A percentile compares a stretch with the other conserved stretches of the same genome.
Conservation (phyloP, 169 alveolate genomes). For the Plasmodium billcollinsi region DNA sequence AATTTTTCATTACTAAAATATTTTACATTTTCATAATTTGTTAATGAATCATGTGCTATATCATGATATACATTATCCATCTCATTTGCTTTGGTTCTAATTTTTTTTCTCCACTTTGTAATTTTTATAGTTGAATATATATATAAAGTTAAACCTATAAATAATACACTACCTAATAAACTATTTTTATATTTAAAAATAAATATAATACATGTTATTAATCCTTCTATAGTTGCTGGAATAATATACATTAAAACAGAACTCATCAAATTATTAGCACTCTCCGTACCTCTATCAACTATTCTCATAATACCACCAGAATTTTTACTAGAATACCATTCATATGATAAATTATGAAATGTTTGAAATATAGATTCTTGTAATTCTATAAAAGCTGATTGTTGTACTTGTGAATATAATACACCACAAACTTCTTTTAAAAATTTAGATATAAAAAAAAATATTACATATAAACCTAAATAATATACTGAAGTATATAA, state of each 20-base stretch:
- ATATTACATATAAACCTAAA: slow-evolving; percentile 25
- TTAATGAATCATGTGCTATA: slow-evolving; percentile 82
- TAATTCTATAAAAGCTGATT: slow-evolving; percentile 68
- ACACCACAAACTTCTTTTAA: slow-evolving; percentile 58
- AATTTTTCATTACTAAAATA: slow-evolving; percentile 82
- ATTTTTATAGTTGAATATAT: slow-evolving; percentile 77
- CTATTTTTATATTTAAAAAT: slow-evolving; percentile 55
- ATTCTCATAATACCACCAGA: slow-evolving; percentile 71
- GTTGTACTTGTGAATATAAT: slow-evolving; percentile 66
- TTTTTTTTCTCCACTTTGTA: slow-evolving; percentile 83
- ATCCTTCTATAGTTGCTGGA: slow-evolving; percentile 70
- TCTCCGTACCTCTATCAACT: slow-evolving; percentile 71
- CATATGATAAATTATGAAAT: slow-evolving; percentile 60
- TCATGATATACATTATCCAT: slow-evolving; percentile 86
- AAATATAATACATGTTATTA: slow-evolving; percentile 61
- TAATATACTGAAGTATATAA: slow-evolving; percentile 10
- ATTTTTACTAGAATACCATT: slow-evolving; percentile 69
- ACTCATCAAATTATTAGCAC: slow-evolving; percentile 64
- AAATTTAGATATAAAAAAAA: slow-evolving; percentile 47
- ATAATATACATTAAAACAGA: slow-evolving; percentile 58
- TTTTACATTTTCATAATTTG: slow-evolving; percentile 86
- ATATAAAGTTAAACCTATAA: slow-evolving; percentile 48
- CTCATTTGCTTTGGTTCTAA: slow-evolving; percentile 79
- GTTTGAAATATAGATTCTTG: slow-evolving; percentile 59
- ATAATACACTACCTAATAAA: slow-evolving; percentile 38